Evolutionary conservation across 768 basidiomycete species (phyloP).

Genomic region (Lactarius quietus): DNA sequence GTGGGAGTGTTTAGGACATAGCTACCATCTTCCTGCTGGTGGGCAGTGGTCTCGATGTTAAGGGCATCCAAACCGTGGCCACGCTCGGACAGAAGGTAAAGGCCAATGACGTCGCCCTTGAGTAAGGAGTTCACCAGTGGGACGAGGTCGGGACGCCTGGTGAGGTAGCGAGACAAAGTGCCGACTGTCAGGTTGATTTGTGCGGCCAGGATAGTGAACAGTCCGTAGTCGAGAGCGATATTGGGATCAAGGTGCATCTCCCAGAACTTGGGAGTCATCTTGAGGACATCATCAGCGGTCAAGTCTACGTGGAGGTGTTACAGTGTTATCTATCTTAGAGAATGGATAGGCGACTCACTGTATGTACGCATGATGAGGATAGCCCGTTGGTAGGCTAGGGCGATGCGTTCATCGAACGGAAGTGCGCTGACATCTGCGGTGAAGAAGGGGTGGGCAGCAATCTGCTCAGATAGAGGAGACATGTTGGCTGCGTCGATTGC

Average conservation of each 20-base stretch:
- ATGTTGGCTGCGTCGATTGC: conserved; percentile 1
- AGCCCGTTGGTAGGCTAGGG: conserved; percentile 10
- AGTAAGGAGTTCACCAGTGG: conserved; percentile 48
- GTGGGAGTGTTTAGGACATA: conserved; percentile 54
- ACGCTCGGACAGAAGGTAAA: conserved; percentile 37
- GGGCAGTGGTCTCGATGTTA: conserved; percentile 60
- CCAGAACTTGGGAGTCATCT: conserved; percentile 51
- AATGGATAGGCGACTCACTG: conserved; percentile 4
- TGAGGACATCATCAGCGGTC: conserved; percentile 45
- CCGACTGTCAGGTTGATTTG: conserved; percentile 52
- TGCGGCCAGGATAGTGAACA: conserved; percentile 51
- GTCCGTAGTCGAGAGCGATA: conserved; percentile 47
- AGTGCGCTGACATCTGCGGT: conserved; percentile 3
- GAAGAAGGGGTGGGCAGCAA: conserved; percentile 12
- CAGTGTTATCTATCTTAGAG: not conserved
- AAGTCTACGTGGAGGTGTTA: conserved; percentile 33
- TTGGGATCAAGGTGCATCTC: conserved; percentile 52
- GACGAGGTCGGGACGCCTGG: conserved; percentile 46
- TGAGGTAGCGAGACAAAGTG: conserved; percentile 49
- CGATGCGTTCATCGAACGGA: conserved; percentile 6
- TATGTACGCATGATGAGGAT: conserved; percentile 7
- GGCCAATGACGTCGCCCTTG: conserved; percentile 45
- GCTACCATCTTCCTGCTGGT: conserved; percentile 41
- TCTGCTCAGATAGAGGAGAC: conserved; percentile 7
- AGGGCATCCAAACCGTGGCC: conserved; percentile 60